These are phyloP conservation scores for Penicillium nordicum DNA, from an alignment of 2,329 filamentous ascomycete species.

Conservation along the genomic window DNA sequence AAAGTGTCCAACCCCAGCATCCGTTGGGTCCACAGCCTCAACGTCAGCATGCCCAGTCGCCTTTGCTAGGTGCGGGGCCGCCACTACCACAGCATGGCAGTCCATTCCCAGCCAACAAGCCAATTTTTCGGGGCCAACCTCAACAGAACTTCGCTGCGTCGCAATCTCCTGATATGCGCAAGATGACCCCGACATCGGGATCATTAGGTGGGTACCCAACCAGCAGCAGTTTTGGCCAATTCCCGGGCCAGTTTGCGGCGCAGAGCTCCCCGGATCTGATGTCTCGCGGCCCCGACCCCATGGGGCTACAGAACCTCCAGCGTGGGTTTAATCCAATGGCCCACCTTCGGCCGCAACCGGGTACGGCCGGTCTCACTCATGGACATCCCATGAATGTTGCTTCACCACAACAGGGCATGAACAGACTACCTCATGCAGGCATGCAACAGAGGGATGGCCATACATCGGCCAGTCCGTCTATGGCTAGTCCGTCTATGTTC, in stretches of 20 bases:
- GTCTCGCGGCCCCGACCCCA: conserved; percentile 27
- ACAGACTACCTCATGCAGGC: conserved; percentile 25
- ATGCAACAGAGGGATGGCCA: conserved; percentile 23
- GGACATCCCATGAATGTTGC: conserved; percentile 28
- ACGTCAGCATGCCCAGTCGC: conserved; percentile 32
- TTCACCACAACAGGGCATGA: conserved; percentile 33
- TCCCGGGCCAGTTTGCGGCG: conserved; percentile 27
- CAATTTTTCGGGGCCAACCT: conserved; percentile 26
- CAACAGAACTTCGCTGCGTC: conserved; percentile 25
- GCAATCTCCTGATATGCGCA: conserved; percentile 33
- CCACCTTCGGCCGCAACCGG: conserved; percentile 27
- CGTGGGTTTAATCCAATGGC: conserved; percentile 32
- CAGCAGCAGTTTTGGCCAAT: conserved; percentile 27
- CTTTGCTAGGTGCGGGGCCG: conserved; percentile 25
- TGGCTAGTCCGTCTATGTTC: conserved; percentile 25
- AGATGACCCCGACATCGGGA: conserved; percentile 32
- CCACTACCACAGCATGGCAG: conserved; percentile 27
- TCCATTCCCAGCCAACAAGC: conserved; percentile 26
- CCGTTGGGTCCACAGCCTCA: conserved; percentile 18
- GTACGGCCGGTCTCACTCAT: conserved; percentile 28
- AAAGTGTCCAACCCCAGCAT: conserved; percentile 19
- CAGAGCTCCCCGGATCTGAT: conserved; percentile 31
- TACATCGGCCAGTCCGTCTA: conserved; percentile 20
- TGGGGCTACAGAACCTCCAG: conserved; percentile 31
- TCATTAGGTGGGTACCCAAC: conserved; percentile 32